Percentiles rank a stretch among this genome's conserved stretches.
Evolutionary conservation across 306 rosid genomes (phyloP).

Genomic region (Mucuna pruriens): DNA sequence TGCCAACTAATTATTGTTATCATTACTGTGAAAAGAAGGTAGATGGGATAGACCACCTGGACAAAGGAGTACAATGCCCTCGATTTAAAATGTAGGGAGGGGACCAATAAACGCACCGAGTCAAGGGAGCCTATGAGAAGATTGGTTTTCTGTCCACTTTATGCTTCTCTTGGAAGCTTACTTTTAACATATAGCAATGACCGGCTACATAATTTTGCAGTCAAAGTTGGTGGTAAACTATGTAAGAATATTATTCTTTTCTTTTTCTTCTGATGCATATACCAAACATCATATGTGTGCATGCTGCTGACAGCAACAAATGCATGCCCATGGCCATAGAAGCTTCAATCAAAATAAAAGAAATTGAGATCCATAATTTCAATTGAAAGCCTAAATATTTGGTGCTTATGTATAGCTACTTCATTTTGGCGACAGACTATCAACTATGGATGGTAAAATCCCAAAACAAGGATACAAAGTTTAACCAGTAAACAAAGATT

Average conservation of each 20-base stretch:
- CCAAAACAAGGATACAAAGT: not conserved
- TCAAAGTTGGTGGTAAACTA: not conserved
- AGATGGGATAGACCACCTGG: conserved; percentile 26
- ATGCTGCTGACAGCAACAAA: not conserved
- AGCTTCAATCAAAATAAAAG: not conserved
- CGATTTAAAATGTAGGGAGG: conserved; percentile 5
- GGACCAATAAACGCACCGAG: not conserved
- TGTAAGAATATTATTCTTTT: not conserved
- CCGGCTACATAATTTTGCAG: not conserved
- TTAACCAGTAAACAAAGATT: too few species aligned
- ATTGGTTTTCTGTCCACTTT: not conserved
- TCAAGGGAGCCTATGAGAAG: conserved; percentile 24
- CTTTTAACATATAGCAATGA: not conserved
- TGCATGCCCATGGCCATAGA: not conserved
- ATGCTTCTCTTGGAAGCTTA: conserved; percentile 12
- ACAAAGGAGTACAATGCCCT: not conserved
- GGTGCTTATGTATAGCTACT: not conserved
- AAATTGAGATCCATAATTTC: not conserved
- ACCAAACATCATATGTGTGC: not conserved
- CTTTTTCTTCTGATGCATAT: not conserved
- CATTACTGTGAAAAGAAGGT: conserved; percentile 25
- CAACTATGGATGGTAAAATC: not conserved
- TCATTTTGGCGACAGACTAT: not conserved
- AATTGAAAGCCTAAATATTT: not conserved
- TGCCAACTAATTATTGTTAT: conserved; percentile 24